A percentile compares a stretch with the other conserved stretches of the same genome.
Conservation (phyloP, 257 asterid species). For the Salvia hispanica region DNA sequence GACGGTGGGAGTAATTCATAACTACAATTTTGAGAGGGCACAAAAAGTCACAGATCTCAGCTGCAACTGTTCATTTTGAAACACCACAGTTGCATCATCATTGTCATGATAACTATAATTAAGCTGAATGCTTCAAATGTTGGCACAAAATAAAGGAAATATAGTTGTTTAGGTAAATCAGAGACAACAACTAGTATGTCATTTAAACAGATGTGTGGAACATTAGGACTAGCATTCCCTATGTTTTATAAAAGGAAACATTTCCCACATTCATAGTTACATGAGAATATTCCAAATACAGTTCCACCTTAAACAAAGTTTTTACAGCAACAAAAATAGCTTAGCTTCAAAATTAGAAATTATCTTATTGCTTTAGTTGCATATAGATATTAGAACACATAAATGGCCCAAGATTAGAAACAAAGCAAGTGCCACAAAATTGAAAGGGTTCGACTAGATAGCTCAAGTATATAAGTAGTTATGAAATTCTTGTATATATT, state of each 20-base stretch:
- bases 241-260: too few species aligned
- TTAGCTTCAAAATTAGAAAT: constrained; percentile 8
- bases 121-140: constrained; percentile 23
- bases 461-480: constrained; percentile 7
- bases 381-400: background rate
- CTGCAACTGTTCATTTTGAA: background rate
- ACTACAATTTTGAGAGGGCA: background rate
- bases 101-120: constrained; percentile 3
- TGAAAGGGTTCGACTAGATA: constrained; percentile 17
- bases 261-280: background rate
- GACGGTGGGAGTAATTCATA: background rate
- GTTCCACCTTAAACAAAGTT: constrained; percentile 14
- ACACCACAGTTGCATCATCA: constrained; percentile 15
- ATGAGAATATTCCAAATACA: constrained; percentile 13
- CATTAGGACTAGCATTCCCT: background rate
- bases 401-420: background rate
- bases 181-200: background rate
- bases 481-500: too few species aligned
- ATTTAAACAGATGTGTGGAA: background rate
- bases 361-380: background rate
- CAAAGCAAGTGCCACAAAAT: constrained; percentile 25
- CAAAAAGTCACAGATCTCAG: background rate
- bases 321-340: constrained; percentile 11
- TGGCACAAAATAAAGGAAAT: background rate
- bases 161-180: constrained; percentile 2